These are phyloP conservation scores for Zizania latifolia DNA, from an alignment of 176 grass and related monocot genomes.

Conservation along the genomic window DNA sequence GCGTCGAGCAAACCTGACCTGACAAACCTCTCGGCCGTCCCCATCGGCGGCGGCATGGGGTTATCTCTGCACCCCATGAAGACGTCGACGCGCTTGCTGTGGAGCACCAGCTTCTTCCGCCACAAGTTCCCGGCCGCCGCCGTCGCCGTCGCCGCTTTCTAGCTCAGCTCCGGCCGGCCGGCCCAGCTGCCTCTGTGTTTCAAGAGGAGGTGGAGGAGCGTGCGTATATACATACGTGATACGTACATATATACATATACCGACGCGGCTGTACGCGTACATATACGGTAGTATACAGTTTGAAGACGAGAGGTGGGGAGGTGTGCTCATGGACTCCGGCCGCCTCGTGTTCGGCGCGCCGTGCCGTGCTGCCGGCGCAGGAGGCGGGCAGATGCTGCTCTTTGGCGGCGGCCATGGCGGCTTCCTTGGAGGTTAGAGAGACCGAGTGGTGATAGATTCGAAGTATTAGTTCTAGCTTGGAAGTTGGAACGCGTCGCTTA, in stretches of 20 bases:
- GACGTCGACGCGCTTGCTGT: constrained; percentile 73
- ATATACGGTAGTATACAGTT: constrained; percentile 13
- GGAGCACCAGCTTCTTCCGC: constrained; percentile 94
- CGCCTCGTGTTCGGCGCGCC: constrained; percentile 40
- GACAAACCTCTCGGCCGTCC: background rate
- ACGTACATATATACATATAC: background rate
- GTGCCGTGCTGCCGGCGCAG: background rate
- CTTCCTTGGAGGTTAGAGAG: constrained; percentile 40
- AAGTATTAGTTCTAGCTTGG: background rate
- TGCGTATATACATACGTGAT: too few relatives aligned
- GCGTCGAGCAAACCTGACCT: background rate
- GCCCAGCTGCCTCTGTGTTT: constrained; percentile 14
- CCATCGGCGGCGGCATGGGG: constrained; percentile 35
- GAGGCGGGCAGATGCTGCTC: constrained; percentile 51
- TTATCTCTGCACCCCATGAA: constrained; percentile 70
- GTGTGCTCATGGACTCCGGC: constrained; percentile 38
- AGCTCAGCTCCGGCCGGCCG: background rate
- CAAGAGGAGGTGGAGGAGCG: constrained; percentile 11
- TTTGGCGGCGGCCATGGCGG: constrained; percentile 44
- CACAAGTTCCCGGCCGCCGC: constrained; percentile 53
- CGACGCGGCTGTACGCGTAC: too few relatives aligned
- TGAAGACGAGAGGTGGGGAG: background rate
- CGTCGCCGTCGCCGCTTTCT: constrained; percentile 30
- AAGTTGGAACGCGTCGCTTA: constrained; percentile 8
- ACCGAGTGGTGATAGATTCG: background rate